Evolutionary conservation across 768 basidiomycete genomes (phyloP), one percentile per base, ranked within the genome.

Genomic region (Tricholoma flavovirens): DNA sequence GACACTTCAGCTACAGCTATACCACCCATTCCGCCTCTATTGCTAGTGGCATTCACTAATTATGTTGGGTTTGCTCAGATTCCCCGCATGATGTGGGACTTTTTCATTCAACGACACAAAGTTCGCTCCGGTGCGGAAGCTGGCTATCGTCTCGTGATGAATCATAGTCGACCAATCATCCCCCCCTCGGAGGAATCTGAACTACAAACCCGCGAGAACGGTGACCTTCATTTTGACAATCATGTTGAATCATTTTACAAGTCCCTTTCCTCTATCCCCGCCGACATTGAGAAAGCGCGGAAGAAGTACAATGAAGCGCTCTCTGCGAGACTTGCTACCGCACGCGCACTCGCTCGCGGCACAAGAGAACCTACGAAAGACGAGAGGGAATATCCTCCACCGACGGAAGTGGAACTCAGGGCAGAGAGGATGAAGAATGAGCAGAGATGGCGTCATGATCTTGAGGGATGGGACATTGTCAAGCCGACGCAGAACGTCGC

Each of bases 381-480:
- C 57, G 96, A 98, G 70, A 63, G 70, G 43, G 77, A 76, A 12
- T 80, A 87, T 62, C 90, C 92, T 2, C 91, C 93, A 3, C 84
- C 84, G 26, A 93, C 88, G 1, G 93, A 98, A 71, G 87, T 90
- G 19, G 91, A 97, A 66, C 75, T 98, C 55, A 83, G 88, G 45
- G 87, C 87, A 36, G 93, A 98, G 72, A 77, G 96, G 61, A 69
- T 93, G 69, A 87, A 88, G 71, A 96, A 94, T 73, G 96, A 98
- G 73, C 69, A 84, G 62, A 77, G 83, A 62, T 98, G 96, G 96
- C 80, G 83, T 45, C 77, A 81, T 19, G 89, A 95, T 63, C 72
- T 88, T 54, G 77, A 77, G 51, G 94, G 90, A 2, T 98, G 89
- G 88, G 77, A 80, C 38, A 81, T 93, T 54, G 76, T 95, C 54